Base-by-base conservation (phyloP, 768 basidiomycete species). In the Exidia glandulosa region DNA sequence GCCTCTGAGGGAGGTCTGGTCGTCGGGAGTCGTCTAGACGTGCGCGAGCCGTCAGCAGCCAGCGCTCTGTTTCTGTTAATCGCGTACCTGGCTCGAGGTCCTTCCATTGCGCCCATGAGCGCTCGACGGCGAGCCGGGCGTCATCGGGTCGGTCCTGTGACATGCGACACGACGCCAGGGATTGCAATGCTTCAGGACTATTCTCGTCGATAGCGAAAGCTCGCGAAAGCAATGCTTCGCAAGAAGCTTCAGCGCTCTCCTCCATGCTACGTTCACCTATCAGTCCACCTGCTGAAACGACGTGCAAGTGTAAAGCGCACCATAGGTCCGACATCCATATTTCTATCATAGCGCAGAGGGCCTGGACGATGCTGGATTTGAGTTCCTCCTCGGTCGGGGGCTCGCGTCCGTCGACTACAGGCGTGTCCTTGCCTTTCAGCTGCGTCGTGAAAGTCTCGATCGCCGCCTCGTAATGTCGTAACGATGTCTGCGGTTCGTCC, bases 261-360 rank as follows among this genome's bases (percentile, higher is more conserved):
- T 91, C 90, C 65, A 88, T 85, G 69, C 93, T 95, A 60, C 1
- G 32, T 9, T 50, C 16, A 29, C n/a, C 55, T 31, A 33, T 48
- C n/a, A 33, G 27, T 32, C 14, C 25, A 10, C 29, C n/a, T 37
- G 4, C 14, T 14, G 12, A 7, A 37, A 30, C n/a, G 13, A 48
- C 25, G 7, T 37, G 32, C 60, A 19, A 27, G 32, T 60, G 19
- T 25, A 33, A 37, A 32, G 68, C 83, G 57, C 66, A 87, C 93
- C 93, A 94, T 56, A 95, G 76, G 77, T 94, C 91, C 64, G 87
- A 86, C 92, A 96, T 95, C 93, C 93, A 96, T 16, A 94, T 88
- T 69, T 95, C 94, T 29, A 94, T 87, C 80, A 94, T 93, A 7
- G 87, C 88, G 32, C 93, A 79, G 25, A 94, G 78, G 7, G 90